Base-by-base conservation (phyloP, 148 eudicot genomes). In the Chenopodium berlandieri region DNA sequence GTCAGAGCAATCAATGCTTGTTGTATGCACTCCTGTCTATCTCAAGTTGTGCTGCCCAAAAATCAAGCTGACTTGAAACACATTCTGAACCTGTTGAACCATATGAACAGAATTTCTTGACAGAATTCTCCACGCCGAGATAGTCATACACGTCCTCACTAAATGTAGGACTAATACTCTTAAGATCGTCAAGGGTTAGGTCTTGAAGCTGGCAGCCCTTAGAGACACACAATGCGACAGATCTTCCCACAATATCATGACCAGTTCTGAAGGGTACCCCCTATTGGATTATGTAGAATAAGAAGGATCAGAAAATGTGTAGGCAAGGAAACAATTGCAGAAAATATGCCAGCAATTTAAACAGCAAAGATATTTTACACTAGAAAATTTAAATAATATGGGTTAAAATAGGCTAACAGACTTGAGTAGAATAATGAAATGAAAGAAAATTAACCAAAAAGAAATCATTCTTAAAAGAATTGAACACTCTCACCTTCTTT, bases 211-310 rank as follows among this genome's bases (percentile, higher is more conserved):
- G 85, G 80, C 91, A 94, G 63, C 87, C 89, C 75, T 87, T 89
- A 47, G 93, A 87, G 76, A 94, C 91, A 27, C 99, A 97, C 48
- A 91, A 80, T 0, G 93, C 97, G 63, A 97, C 99, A 10, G 92
- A 77, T 83, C 97, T 86, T 84, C 99, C 99, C 76, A 90, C 99
- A 80, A 97, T 89, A 76, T 97, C 99, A 75, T 97, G 99, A 37
- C 97, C 92, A 75, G 98, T 97, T 85, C 99, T 90, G 87, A 97
- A 97, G 60, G 99, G 98, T 58, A 97, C 84, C 78, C 93, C 99
- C 99, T 97, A 92, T 40, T 78, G 56, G 52, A 71, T 73, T 17
- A 47, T 34, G 66, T 23, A 34, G 56, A 62, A 64, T 27, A 44
- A 22, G 58, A 77, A 31, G 23, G 54, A 68, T 40, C 9, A 23